Evolutionary conservation across 1,139 yeast species (phyloP), one percentile per base, ranked within the genome.

Genomic region (Nakaseomyces kungkrabaensis): DNA sequence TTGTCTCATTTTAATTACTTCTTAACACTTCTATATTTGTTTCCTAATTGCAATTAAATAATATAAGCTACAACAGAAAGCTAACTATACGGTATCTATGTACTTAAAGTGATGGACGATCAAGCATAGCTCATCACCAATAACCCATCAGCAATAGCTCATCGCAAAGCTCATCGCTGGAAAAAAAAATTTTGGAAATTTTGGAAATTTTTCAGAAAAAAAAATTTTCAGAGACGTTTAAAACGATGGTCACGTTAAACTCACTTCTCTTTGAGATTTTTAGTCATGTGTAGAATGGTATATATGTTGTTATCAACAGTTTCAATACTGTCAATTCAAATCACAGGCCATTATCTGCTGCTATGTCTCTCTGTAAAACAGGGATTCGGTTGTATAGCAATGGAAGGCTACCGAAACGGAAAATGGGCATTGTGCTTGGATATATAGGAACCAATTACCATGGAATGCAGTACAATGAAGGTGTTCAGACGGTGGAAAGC

Each of bases 381-480:
- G 11, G 3, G 5, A 24, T 13, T 37, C 24, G 42, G 24, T 7
- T 24, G 31, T 26, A 38, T 25, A 24, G 42, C 31, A 10, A n/a
- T 11, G 34, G 34, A 5, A 27, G 44, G 27, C 44, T 41, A 7
- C 44, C 44, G 4, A 53, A 53, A 37, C 51, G 61, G 34, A 90
- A 90, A 66, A 96, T 88, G 26, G 97, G 96, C 0, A 81, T 86
- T 56, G 74, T 88, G 79, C 74, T 92, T 57, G 97, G 98, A 1
- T 92, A 92, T 70, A 88, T 97, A 65, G 98, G 97, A 33, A 83
- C 96, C 0, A 97, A 97, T 0, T 92, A 89, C 67, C 95, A 88
- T 67, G 99, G 99, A 10, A 88, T 92, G 96, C 99, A 92, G 68
- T 73, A 86, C 57, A 90, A 89, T 62, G 96, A 96, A 4, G 95